phyloP scores from a whole-genome alignment of 257 asterid species.

The Solanum ossicruentum region DNA sequence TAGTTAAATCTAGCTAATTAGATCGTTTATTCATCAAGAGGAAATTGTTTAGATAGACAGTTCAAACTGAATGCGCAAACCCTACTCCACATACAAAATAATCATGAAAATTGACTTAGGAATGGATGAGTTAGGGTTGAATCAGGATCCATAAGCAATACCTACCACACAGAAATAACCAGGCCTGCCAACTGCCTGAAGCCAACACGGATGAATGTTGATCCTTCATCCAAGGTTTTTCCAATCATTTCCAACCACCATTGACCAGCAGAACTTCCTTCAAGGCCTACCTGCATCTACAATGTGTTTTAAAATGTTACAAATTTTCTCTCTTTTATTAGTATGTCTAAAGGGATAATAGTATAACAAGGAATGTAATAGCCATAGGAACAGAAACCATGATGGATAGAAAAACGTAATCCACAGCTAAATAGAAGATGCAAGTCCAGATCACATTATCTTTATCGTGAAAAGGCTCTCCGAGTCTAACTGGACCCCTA shows the following conservation, averaged over 20 bases:
- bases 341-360: neutral
- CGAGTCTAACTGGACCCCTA: neutral
- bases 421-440: neutral
- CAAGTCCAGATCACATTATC: neutral
- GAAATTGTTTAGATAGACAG: neutral
- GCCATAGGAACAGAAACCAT: neutral
- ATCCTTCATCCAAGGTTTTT: constrained; percentile 84
- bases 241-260: constrained; percentile 98
- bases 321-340: neutral
- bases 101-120: neutral
- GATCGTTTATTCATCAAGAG: neutral
- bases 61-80: neutral
- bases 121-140: neutral
- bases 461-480: neutral
- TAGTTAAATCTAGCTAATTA: neutral
- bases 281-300: constrained; percentile 83
- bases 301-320: neutral
- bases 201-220: constrained; percentile 75
- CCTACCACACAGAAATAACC: constrained; percentile 91
- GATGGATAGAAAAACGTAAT: neutral
- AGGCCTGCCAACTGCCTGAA: constrained; percentile 97
- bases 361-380: neutral
- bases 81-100: neutral
- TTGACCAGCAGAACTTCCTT: constrained; percentile 95
- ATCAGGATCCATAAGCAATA: constrained; percentile 1